Conservation (phyloP, 176 grass and related monocot genomes). For the Aegilops tauschii region DNA sequence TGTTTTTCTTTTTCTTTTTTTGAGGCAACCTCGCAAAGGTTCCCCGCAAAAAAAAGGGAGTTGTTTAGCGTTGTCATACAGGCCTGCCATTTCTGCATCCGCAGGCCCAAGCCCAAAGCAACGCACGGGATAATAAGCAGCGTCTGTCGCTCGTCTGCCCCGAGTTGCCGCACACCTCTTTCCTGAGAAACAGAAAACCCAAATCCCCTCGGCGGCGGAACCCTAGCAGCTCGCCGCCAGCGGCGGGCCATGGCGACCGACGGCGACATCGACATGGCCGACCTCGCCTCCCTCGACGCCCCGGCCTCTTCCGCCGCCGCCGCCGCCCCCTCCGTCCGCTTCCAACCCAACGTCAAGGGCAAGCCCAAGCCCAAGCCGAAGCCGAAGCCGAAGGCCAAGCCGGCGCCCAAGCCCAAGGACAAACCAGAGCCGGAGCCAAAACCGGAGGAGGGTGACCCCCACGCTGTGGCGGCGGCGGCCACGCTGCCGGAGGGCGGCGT, state of each 20-base stretch:
- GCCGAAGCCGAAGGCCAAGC: background rate
- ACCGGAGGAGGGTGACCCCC: background rate
- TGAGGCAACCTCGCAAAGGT: too few relatives aligned
- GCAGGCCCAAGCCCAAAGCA: too few relatives aligned
- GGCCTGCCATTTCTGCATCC: too few relatives aligned
- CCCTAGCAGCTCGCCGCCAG: too few relatives aligned
- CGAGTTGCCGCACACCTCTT: too few relatives aligned
- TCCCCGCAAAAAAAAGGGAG: too few relatives aligned
- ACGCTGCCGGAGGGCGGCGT: background rate
- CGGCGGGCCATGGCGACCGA: background rate
- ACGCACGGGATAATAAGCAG: too few relatives aligned
- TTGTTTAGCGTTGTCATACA: too few relatives aligned
- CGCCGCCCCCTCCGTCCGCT: conserved; percentile 33
- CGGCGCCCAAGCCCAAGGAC: background rate
- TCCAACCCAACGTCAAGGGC: conserved; percentile 64
- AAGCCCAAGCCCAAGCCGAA: conserved; percentile 12
- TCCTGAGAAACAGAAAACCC: too few relatives aligned
- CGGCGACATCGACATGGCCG: conserved; percentile 48
- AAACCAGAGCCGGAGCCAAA: background rate
- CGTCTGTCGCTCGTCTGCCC: too few relatives aligned
- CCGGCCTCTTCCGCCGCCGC: background rate
- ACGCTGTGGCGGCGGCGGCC: background rate
- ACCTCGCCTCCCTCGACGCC: conserved; percentile 32
- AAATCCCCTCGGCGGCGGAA: too few relatives aligned
- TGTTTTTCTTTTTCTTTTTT: too few relatives aligned